A percentile compares a stretch with the other conserved stretches of the same genome.
These are phyloP conservation scores for Prunus padus DNA, from an alignment of 306 rosid genomes.

Conservation along the genomic window DNA sequence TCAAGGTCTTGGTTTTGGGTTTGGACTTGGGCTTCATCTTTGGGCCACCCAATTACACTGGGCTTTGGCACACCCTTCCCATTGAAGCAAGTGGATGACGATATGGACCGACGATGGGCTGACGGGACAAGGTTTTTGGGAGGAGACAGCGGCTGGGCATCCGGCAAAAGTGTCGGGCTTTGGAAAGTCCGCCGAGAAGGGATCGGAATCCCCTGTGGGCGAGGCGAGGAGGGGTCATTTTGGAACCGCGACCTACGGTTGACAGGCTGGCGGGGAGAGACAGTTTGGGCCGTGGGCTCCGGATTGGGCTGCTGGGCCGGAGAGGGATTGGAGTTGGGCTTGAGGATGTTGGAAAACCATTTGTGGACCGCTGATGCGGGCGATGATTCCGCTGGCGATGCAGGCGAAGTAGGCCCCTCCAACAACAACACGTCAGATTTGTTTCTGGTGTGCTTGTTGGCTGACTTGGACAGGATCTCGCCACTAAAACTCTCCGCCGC, in stretches of 20 bases:
- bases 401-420: constrained; percentile 2
- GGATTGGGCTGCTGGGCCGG: constrained; percentile 16
- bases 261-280: constrained; percentile 47
- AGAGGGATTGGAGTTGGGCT: constrained; percentile 33
- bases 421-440: constrained; percentile 36
- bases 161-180: constrained; percentile 18
- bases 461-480: constrained; percentile 65
- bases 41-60: constrained; percentile 12
- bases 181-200: constrained; percentile 40
- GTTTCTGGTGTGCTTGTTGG: constrained; percentile 51
- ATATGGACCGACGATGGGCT: constrained; percentile 52
- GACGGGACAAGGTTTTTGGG: constrained; percentile 65
- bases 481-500: constrained; percentile 63
- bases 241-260: constrained; percentile 65
- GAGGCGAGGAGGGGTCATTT: constrained; percentile 50
- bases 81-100: constrained; percentile 60
- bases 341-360: constrained; percentile 63
- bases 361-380: constrained; percentile 55
- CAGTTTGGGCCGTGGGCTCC: constrained; percentile 36
- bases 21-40: constrained; percentile 26
- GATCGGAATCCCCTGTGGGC: constrained; percentile 37
- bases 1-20: constrained; percentile 25
- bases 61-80: constrained; percentile 33
- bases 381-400: constrained; percentile 15
- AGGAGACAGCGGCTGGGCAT: constrained; percentile 54